Base-by-base conservation (phyloP, 2,329 filamentous ascomycete genomes). In the Botrytis squamosa region DNA sequence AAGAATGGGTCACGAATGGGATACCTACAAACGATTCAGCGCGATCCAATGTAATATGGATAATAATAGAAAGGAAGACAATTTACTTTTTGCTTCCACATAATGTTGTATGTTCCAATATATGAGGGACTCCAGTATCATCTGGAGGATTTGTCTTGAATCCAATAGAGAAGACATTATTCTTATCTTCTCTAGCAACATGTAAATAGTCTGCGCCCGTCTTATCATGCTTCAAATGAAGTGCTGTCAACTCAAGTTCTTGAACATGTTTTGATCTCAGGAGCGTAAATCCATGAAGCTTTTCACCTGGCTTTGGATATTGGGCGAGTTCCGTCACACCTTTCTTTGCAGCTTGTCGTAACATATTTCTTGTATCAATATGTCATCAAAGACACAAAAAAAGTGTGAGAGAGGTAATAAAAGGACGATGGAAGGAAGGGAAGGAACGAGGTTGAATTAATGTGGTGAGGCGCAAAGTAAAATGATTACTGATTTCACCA, bases 1-100 rank as follows among this genome's bases (percentile, higher is more conserved):
- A 99, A 99, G 86, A 99, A 99, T 0, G 96, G 96, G 81, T 99
- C 96, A 75, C 96, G 93, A 74, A 99, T 95, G n/a, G 96, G 96
- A 81, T 95, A 97, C 82, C 93, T 95, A 81, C 70, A 74, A 64
- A 25, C 14, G n/a, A 65, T 74, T 84, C 74, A 84, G 82, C 73
- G 77, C 76, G 74, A 60, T 52, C 63, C 67, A 66, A 55, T n/a
- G 12, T 72, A 8, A 42, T 62, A 38, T 66, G 44, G 55, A 72
- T 49, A 65, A 18, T 55, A n/a, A 55, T n/a, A n/a, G n/a, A 57
- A 70, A 18, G 64, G 74, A 73, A 25, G 38, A 36, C 40, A 52
- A 79, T 85, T 79, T 84, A 97, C 91, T 97, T 97, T 82, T 97
- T 87, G 81, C 95, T 98, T 36, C 96, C 96, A 81, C 96, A 99